Conservation (phyloP, 768 basidiomycete species). For the Calvatia gigantea region DNA sequence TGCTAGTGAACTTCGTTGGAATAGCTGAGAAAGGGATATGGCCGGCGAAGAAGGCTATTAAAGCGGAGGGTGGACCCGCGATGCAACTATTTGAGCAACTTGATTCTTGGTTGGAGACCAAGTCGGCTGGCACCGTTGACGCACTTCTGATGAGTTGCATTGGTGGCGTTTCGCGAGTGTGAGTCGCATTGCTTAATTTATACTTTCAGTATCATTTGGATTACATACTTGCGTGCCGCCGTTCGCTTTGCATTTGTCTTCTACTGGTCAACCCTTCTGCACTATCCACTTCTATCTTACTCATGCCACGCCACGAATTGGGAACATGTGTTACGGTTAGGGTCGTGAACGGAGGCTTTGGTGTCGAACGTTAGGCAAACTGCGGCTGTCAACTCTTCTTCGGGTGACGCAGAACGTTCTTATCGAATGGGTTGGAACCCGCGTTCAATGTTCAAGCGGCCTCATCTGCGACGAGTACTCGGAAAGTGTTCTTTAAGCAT, state of each 20-base stretch:
- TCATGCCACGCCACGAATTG: neutral
- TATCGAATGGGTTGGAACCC: neutral
- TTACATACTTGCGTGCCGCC: neutral
- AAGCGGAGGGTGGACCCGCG: slow-evolving; percentile 49
- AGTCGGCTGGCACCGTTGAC: slow-evolving; percentile 64
- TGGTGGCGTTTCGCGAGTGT: slow-evolving; percentile 51
- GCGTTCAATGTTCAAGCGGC: neutral
- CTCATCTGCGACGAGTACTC: neutral
- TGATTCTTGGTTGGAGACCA: slow-evolving; percentile 70
- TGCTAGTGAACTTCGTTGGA: slow-evolving; percentile 74
- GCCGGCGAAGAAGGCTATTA: slow-evolving; percentile 61
- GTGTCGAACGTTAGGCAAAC: neutral
- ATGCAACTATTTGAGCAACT: slow-evolving; percentile 74
- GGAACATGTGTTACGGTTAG: neutral
- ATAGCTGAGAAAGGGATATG: slow-evolving; percentile 84
- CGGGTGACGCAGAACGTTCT: neutral
- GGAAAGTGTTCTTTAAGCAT: neutral
- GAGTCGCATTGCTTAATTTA: slow-evolving; percentile 11
- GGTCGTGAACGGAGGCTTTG: neutral
- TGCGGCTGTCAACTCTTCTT: neutral
- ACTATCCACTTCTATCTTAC: neutral
- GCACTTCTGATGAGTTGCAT: slow-evolving; percentile 67
- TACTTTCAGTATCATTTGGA: neutral
- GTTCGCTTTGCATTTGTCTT: neutral
- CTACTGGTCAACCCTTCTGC: neutral